Evolutionary conservation across 352 stramenopile species (phyloP), one percentile per base, ranked within the genome.

Genomic region (Pythium rhizo-oryzae): DNA sequence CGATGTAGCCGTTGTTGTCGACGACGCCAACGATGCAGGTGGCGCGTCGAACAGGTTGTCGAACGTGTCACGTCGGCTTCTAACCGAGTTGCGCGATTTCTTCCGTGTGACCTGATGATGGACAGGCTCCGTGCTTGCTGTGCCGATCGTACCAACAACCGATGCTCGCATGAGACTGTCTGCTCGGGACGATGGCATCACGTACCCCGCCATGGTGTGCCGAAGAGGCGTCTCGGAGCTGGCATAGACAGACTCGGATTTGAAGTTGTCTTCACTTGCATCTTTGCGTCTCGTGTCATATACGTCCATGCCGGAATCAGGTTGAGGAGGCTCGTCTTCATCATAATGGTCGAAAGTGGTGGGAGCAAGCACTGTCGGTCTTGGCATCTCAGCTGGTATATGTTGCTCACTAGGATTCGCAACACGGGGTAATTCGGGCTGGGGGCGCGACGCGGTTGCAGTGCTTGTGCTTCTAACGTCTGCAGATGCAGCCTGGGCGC

Each of bases 41-140:
- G 85, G 84, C n/a, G 82, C 90, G 35, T 83, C 79, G 25, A 94
- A 94, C 18, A 94, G 65, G 57, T 86, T 78, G 67, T 92, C 84
- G 65, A 94, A 94, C 16, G 85, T 94, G 58, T 77, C 82, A 61
- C 84, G 79, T 35, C 82, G 80, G 43, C 80, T 71, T 53, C 69
- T 58, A 8, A 58, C 60, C 23, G 69, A 65, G n/a, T 30, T 63
- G 15, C 59, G 39, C 15, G 30, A 41, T 41, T 53, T 41, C 30
- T 54, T 35, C 33, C 37, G 62, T 18, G 13, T 8, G n/a, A 37
- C 46, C 15, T 47, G n/a, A 15, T 44, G 39, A 43, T 23, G 11
- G 8, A 43, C 8, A 24, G 43, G 46, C 19, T 53, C 28, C n/a
- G 47, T 8, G n/a, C 16, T n/a, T 8, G 51, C 41, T 47, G 41